A percentile compares a stretch with the other conserved stretches of the same genome.
Conservation (phyloP, 768 basidiomycete genomes). For the Nevesoporus exiguus region DNA sequence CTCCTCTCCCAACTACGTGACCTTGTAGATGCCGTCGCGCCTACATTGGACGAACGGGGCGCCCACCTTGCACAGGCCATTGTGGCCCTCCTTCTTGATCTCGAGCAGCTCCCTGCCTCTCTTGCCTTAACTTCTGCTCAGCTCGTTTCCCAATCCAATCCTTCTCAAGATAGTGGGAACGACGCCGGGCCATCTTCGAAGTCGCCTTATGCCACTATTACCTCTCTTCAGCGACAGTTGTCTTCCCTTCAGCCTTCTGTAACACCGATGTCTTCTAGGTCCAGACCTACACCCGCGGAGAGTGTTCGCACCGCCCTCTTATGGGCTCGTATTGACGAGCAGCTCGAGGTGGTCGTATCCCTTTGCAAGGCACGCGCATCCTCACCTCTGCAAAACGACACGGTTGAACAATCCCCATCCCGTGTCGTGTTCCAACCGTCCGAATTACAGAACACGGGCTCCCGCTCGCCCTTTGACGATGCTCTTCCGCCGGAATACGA, state of each 20-base stretch:
- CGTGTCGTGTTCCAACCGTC: constrained; percentile 19
- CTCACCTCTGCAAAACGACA: constrained; percentile 3
- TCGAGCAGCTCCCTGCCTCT: constrained; percentile 54
- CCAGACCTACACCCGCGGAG: constrained; percentile 39
- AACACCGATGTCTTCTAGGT: constrained; percentile 3
- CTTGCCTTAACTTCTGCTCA: constrained; percentile 16
- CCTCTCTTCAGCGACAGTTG: constrained; percentile 63
- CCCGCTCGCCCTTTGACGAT: constrained; percentile 16
- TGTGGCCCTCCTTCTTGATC: constrained; percentile 63
- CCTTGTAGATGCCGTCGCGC: constrained; percentile 48
- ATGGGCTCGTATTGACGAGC: constrained; percentile 72
- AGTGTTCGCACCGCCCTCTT: constrained; percentile 61
- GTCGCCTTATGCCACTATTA: constrained; percentile 43
- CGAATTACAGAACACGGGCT: constrained; percentile 31
- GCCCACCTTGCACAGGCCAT: constrained; percentile 65
- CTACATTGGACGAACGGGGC: constrained; percentile 46
- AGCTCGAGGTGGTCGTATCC: constrained; percentile 64
- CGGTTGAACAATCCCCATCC: constrained; percentile 21
- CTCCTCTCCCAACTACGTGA: constrained; percentile 58
- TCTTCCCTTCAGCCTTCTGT: constrained; percentile 55
- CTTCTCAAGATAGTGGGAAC: constrained; percentile 4
- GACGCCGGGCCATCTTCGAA: neutral
- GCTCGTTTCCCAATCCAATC: constrained; percentile 8
- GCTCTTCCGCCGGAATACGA: constrained; percentile 59
- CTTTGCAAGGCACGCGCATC: constrained; percentile 61